Conservation (phyloP, 305 asterid species). For the Stenogyne calaminthoides region DNA sequence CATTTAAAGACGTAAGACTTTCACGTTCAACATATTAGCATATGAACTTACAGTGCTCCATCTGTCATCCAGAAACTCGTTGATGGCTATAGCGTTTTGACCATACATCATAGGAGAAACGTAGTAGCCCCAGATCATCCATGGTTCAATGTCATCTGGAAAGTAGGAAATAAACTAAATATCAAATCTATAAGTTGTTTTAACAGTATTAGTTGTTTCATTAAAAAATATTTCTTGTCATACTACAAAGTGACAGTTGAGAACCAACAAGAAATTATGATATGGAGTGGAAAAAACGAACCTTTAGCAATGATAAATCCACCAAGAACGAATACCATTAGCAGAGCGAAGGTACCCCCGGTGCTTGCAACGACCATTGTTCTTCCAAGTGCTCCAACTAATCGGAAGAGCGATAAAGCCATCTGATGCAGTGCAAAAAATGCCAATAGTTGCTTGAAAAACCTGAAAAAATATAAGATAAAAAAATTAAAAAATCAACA, state of each 20-base stretch:
- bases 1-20: not conserved
- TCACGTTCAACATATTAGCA: conserved; percentile 11
- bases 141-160: conserved; percentile 81
- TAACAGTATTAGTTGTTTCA: too few species aligned
- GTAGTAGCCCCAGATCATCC: conserved; percentile 87
- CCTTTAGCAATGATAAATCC: conserved; percentile 92
- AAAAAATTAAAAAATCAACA: not conserved
- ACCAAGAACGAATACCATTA: conserved; percentile 86
- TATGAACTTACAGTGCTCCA: conserved; percentile 77
- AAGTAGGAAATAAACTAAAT: not conserved
- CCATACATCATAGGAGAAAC: conserved; percentile 89
- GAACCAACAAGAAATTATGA: not conserved
- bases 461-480: conserved; percentile 49
- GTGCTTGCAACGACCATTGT: conserved; percentile 82
- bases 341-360: conserved; percentile 73
- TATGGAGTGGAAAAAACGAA: conserved; percentile 31
- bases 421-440: conserved; percentile 83
- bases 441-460: conserved; percentile 77
- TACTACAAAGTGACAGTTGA: too few species aligned
- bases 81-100: conserved; percentile 85
- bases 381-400: conserved; percentile 81
- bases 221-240: too few species aligned
- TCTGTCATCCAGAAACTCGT: conserved; percentile 81
- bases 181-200: not conserved
- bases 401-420: conserved; percentile 87